Evolutionary conservation across 371 early-diverging fungal species (phyloP), one percentile per base, ranked within the genome.

Genomic region (Capillidium rhysosporum): DNA sequence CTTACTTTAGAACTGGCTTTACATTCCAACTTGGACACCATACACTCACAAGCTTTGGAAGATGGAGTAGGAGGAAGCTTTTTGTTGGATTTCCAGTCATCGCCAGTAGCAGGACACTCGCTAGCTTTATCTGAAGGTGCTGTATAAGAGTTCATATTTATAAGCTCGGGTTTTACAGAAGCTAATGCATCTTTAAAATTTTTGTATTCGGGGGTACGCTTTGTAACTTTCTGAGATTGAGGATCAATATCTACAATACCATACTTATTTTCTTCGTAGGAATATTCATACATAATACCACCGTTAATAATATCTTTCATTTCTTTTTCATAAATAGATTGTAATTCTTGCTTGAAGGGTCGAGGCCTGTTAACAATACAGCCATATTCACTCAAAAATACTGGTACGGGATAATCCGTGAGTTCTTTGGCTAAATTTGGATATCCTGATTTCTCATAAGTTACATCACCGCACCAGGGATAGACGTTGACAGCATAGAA

Each of bases 251-350:
- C 56, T 46, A 84, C 84, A 4, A 87, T 57, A 1, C 88, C 86
- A 62, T 84, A 87, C 52, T 76, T 61, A 63, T 85, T 87, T 58
- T 67, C 74, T 54, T 87, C 85, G 49, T 87, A 73, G 4, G 77
- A 69, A 74, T 77, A 87, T 60, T 84, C 85, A 60, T 86, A 87
- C 34, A 80, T 74, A 31, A 87, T 72, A 28, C 84, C 86, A 26
- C 86, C 86, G 0, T 82, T 81, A 69, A 80, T 77, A 0, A 66
- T 63, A 44, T 57, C 55, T 3, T 66, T 68, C 86, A 86, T 83
- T 23, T 79, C 73, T 0, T 73, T 57, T 8, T 82, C 79, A 57
- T 77, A 81, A 31, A 86, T 66, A 23, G 84, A 69, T 28, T 65
- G 38, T n/a, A 54, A 38, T 46, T 80, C 81, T 0, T 66, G 55